Percentiles rank a stretch among this genome's conserved stretches.
phyloP scores from a whole-genome alignment of 2,329 filamentous ascomycete species.

The Penicillium psychrosexuale region DNA sequence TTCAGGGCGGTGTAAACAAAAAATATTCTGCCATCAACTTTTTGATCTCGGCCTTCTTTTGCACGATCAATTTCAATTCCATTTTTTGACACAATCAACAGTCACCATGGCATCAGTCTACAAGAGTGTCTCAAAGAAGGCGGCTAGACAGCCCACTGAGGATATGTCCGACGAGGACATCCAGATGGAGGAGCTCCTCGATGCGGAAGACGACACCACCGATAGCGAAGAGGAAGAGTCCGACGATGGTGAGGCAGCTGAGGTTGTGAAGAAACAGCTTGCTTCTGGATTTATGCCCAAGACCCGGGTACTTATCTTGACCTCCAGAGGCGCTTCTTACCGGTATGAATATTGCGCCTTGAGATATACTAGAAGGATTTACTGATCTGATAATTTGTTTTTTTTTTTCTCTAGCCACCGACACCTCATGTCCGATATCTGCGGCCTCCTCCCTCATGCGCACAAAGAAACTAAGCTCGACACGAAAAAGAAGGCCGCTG shows the following conservation, averaged over 20 bases:
- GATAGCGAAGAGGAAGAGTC: slow-evolving; percentile 38
- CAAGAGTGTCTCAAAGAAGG: slow-evolving; percentile 66
- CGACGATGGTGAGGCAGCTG: slow-evolving; percentile 26
- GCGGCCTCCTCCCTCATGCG: slow-evolving; percentile 83
- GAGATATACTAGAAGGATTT: neutral
- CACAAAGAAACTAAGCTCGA: slow-evolving; percentile 96
- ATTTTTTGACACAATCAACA: slow-evolving; percentile 13
- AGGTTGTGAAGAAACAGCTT: slow-evolving; percentile 32
- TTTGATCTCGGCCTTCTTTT: slow-evolving; percentile 26
- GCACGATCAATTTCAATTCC: slow-evolving; percentile 11
- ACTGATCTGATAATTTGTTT: slow-evolving; percentile 16
- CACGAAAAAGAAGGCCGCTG: slow-evolving; percentile 70
- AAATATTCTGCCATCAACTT: slow-evolving; percentile 40
- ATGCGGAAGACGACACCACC: slow-evolving; percentile 37
- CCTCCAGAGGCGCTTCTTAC: slow-evolving; percentile 87
- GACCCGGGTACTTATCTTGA: slow-evolving; percentile 77
- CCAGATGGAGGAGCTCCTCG: slow-evolving; percentile 38
- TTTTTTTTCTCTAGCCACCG: slow-evolving; percentile 64
- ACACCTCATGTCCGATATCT: slow-evolving; percentile 86
- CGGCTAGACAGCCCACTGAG: slow-evolving; percentile 47
- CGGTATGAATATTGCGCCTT: slow-evolving; percentile 51
- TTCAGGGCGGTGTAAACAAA: slow-evolving; percentile 31
- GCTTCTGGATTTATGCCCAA: slow-evolving; percentile 42
- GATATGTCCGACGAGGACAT: slow-evolving; percentile 47
- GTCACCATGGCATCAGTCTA: slow-evolving; percentile 67